Evolutionary conservation across 179 eudicot species (phyloP).

Genomic region (Silene coronaria): DNA sequence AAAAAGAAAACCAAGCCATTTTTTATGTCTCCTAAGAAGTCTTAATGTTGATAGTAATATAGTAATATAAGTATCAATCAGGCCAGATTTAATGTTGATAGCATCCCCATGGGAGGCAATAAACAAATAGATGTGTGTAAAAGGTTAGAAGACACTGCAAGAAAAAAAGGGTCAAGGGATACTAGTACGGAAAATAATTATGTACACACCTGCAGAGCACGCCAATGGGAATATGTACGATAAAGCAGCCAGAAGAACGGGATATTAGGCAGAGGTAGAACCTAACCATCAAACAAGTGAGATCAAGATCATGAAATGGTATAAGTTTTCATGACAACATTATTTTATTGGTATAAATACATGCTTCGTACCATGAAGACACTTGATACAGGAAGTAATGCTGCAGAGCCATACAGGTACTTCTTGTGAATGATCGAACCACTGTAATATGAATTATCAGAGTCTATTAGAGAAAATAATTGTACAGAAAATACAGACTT

Average conservation of each 20-base stretch:
- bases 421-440: conserved; percentile 78
- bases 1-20: background rate
- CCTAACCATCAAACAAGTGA: conserved; percentile 37
- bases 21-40: too few relatives aligned
- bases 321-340: background rate
- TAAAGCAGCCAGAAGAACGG: conserved; percentile 95
- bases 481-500: background rate
- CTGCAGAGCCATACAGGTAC: conserved; percentile 79
- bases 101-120: background rate
- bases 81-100: background rate
- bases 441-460: conserved; percentile 36
- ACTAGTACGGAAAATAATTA: background rate
- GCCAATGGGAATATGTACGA: conserved; percentile 95
- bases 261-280: conserved; percentile 92
- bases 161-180: background rate
- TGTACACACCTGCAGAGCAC: conserved; percentile 74
- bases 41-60: background rate
- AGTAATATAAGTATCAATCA: too few relatives aligned
- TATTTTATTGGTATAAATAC: conserved; percentile 5
- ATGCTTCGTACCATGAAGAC: conserved; percentile 49
- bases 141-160: background rate
- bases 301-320: background rate
- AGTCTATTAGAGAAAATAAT: conserved; percentile 3
- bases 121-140: background rate
- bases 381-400: conserved; percentile 67